Evolutionary conservation across 2,329 filamentous ascomycete species (phyloP).

Genomic region (Fusarium acutatum): DNA sequence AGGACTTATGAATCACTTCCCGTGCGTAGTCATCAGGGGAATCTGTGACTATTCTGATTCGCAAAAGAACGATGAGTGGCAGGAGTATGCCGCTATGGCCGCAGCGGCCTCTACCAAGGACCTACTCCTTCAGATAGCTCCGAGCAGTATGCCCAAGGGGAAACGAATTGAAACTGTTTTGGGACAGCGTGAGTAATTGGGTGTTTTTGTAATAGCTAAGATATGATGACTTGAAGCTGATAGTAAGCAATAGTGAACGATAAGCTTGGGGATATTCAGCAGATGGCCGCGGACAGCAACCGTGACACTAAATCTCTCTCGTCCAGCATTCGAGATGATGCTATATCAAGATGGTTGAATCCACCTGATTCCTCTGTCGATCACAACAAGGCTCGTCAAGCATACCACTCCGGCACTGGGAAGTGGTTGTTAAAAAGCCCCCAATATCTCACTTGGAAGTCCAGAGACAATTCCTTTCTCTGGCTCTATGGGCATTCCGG

Average conservation of each 20-base stretch:
- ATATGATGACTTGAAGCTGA: too few relatives aligned
- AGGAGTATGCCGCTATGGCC: rapidly evolving
- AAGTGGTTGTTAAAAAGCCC: rapidly evolving
- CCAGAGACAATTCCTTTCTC: rapidly evolving
- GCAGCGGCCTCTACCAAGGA: rapidly evolving
- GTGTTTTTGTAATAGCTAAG: background rate
- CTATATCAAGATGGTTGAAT: rapidly evolving
- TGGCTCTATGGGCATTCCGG: rapidly evolving
- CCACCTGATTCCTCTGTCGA: rapidly evolving
- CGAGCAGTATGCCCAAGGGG: rapidly evolving
- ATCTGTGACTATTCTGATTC: background rate
- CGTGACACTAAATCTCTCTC: rapidly evolving
- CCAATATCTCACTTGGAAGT: rapidly evolving
- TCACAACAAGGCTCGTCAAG: rapidly evolving
- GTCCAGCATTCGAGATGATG: rapidly evolving
- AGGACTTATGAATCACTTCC: rapidly evolving
- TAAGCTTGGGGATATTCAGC: rapidly evolving
- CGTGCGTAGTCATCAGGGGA: rapidly evolving
- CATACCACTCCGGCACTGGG: rapidly evolving
- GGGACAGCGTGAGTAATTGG: rapidly evolving
- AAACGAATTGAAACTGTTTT: rapidly evolving
- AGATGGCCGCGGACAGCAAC: rapidly evolving
- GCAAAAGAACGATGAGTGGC: rapidly evolving
- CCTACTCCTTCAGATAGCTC: rapidly evolving
- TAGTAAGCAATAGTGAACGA: rapidly evolving